Evolutionary conservation across 179 eudicot genomes (phyloP).

Genomic region (Camellia oleifera): DNA sequence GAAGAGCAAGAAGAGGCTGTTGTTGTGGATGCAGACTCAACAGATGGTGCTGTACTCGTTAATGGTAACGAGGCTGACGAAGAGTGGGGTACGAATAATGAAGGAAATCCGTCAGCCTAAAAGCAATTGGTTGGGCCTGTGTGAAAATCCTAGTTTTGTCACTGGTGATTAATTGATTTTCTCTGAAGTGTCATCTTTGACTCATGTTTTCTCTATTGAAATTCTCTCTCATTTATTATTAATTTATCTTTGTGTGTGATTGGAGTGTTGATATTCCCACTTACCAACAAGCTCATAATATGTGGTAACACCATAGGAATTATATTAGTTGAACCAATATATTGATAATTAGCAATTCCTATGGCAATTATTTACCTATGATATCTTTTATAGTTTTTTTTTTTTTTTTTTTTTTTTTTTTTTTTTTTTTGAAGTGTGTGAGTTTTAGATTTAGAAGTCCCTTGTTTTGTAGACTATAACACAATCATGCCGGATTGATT

Average conservation of each 20-base stretch:
- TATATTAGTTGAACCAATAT: neutral
- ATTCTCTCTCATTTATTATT: neutral
- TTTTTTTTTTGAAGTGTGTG: too few species aligned
- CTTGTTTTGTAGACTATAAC: neutral
- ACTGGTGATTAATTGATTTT: slow-evolving; percentile 88
- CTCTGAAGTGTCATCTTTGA: slow-evolving; percentile 29
- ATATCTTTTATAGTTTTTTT: neutral
- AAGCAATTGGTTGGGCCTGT: slow-evolving; percentile 90
- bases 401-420: too few species aligned
- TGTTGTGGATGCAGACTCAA: slow-evolving; percentile 90
- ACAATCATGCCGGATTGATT: neutral
- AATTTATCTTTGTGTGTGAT: neutral
- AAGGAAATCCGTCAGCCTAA: slow-evolving; percentile 92
- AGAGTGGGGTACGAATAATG: slow-evolving; percentile 96
- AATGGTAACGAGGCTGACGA: slow-evolving; percentile 89
- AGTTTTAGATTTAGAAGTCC: neutral
- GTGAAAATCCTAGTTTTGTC: slow-evolving; percentile 84
- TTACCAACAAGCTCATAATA: neutral
- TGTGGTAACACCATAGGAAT: neutral
- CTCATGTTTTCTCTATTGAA: slow-evolving; percentile 5
- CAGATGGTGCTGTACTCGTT: slow-evolving; percentile 89
- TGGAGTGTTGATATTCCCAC: neutral
- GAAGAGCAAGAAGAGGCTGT: slow-evolving; percentile 77
- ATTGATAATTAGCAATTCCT: neutral
- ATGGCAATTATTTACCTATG: neutral